phyloP scores from a whole-genome alignment of 2,329 filamentous ascomycete genomes.

The Hymenoscyphus fraxineus region DNA sequence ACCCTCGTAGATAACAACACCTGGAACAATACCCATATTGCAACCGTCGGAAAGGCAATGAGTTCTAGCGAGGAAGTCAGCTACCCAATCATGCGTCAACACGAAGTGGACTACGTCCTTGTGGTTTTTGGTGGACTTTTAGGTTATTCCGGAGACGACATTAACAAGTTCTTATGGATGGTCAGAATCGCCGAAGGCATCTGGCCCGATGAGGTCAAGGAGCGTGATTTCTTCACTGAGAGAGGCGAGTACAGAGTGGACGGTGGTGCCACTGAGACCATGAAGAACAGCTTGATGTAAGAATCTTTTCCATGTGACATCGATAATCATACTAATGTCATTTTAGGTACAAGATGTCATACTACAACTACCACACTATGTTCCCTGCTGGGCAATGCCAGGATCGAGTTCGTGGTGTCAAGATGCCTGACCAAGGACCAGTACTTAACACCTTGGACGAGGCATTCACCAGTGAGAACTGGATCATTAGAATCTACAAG shows the following conservation, averaged over 20 bases:
- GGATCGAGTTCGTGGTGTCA: constrained; percentile 81
- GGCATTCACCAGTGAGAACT: constrained; percentile 98
- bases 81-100: constrained; percentile 96
- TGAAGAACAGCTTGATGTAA: constrained; percentile 99
- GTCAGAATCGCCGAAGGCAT: constrained; percentile 98
- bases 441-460: constrained; percentile 88
- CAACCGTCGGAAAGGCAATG: constrained; percentile 98
- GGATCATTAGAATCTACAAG: constrained; percentile 99
- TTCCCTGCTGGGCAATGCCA: constrained; percentile 88
- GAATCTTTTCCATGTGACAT: constrained; percentile 35
- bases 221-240: constrained; percentile 90
- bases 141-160: constrained; percentile 96
- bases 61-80: constrained; percentile 95
- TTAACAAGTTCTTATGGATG: constrained; percentile 99
- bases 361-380: constrained; percentile 92
- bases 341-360: constrained; percentile 98
- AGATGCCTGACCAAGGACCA: constrained; percentile 79
- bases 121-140: constrained; percentile 94
- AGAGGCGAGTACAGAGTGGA: constrained; percentile 95
- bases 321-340: constrained; percentile 24
- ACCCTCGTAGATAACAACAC: constrained; percentile 99
- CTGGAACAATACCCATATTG: constrained; percentile 99
- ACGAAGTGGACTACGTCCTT: constrained; percentile 98
- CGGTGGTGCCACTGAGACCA: constrained; percentile 86
- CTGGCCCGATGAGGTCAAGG: constrained; percentile 98